Evolutionary conservation across 805 yeast species (phyloP), one percentile per base, ranked within the genome.

Genomic region (Monosporozyma servazzii): DNA sequence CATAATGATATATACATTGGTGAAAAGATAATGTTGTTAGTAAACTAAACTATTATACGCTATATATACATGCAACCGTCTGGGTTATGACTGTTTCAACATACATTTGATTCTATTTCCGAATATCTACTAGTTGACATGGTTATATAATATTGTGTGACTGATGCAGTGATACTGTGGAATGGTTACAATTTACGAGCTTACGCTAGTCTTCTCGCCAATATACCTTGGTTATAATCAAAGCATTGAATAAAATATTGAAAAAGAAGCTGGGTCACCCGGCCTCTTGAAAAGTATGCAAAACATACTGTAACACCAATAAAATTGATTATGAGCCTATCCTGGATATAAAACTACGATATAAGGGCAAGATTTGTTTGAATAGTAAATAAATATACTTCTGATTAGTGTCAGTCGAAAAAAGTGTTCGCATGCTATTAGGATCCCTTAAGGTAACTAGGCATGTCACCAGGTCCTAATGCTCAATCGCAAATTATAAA

Each of bases 401-500:
- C 40, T 39, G 23, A 15, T 18, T 18, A 29, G 29, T 25, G 30
- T 66, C 70, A 66, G 70, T 53, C 42, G 18, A 52, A 51, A 50
- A 58, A 59, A 50, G 56, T 65, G 56, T 63, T 71, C 72, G 71
- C 75, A 71, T 69, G 43, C 55, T 65, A 54, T 65, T 61, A 58
- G 56, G 56, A 57, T 56, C 71, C 74, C 65, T 56, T 63, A 63
- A 53, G 64, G 71, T 69, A 66, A 72, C 75, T 72, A 73, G 78
- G 76, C 78, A 65, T 68, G 77, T 71, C 65, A 67, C 77, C 68
- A 70, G 70, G 56, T 56, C 56, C 54, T 56, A 56, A 65, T 59
- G 63, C 71, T 76, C 72, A 71, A 76, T 70, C 80, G 80, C 80
- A 76, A 76, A 76, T 76, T 76, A 76, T 70, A 15, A 33, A 69